Conservation (phyloP, 1,284 basidiomycete species). For the Irpex sp. region DNA sequence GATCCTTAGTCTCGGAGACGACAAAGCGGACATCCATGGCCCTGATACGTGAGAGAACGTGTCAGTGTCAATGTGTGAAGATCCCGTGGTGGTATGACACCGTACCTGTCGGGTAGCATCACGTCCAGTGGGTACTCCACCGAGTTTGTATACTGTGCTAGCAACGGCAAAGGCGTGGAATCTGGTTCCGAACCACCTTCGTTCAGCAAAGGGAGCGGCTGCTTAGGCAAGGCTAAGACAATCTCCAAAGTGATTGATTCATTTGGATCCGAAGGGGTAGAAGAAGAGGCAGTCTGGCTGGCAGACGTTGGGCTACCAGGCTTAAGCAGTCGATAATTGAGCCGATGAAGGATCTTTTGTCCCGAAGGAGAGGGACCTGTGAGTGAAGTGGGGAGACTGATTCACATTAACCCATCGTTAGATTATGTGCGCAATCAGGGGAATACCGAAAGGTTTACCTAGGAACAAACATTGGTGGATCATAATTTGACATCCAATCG, state of each 20-base stretch:
- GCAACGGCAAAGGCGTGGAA: not conserved
- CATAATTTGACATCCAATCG: conserved; percentile 41
- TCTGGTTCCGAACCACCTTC: not conserved
- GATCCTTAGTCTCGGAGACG: conserved; percentile 30
- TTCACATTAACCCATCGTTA: conserved; percentile 2
- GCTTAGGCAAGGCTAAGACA: conserved; percentile 16
- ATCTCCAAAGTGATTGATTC: conserved; percentile 26
- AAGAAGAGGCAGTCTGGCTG: not conserved
- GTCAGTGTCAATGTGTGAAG: not conserved
- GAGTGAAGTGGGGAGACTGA: conserved; percentile 45
- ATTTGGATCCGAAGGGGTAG: not conserved
- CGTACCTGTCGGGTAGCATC: conserved; percentile 58
- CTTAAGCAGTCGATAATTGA: conserved; percentile 47
- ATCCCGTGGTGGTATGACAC: conserved; percentile 6
- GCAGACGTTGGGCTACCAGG: not conserved
- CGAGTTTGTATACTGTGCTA: conserved; percentile 30
- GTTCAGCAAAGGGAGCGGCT: not conserved
- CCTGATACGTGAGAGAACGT: conserved; percentile 11
- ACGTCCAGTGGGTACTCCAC: conserved; percentile 39
- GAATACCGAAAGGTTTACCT: conserved; percentile 37
- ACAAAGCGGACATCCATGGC: conserved; percentile 33
- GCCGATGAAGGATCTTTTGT: conserved; percentile 45
- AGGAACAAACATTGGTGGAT: conserved; percentile 44
- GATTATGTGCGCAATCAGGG: not conserved
- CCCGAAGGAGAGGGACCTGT: conserved; percentile 32